These are phyloP conservation scores for Umbilicaria muhlenbergii DNA, from an alignment of 495 filamentous ascomycete genomes.

Conservation along the genomic window DNA sequence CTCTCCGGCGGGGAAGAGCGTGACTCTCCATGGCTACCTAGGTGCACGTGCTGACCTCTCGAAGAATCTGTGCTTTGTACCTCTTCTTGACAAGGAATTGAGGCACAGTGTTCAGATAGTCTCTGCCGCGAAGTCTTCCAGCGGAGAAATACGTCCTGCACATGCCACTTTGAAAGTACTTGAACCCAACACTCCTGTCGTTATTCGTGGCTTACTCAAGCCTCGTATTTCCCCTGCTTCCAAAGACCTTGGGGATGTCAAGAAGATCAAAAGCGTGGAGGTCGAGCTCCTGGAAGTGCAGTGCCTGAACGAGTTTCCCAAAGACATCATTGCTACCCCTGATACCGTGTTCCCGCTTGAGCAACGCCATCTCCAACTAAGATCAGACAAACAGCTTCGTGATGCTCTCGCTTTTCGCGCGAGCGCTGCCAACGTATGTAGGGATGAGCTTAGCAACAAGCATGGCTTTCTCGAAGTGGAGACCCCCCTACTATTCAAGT, in stretches of 20 bases:
- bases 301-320: slow-evolving; percentile 59
- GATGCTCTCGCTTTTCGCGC: slow-evolving; percentile 46
- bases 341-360: slow-evolving; percentile 56
- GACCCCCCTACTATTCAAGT: slow-evolving; percentile 91
- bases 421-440: slow-evolving; percentile 31
- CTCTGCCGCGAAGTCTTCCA: slow-evolving; percentile 24
- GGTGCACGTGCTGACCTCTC: slow-evolving; percentile 43
- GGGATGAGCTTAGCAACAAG: slow-evolving; percentile 30
- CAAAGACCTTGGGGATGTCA: slow-evolving; percentile 8
- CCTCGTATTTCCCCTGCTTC: slow-evolving; percentile 15
- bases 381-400: slow-evolving; percentile 46
- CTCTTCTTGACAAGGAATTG: slow-evolving; percentile 36
- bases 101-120: slow-evolving; percentile 35
- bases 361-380: slow-evolving; percentile 71
- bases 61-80: slow-evolving; percentile 53
- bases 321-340: slow-evolving; percentile 55
- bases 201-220: slow-evolving; percentile 32
- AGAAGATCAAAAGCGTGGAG: slow-evolving; percentile 34
- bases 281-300: slow-evolving; percentile 47
- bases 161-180: slow-evolving; percentile 32
- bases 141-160: slow-evolving; percentile 12
- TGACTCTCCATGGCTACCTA: slow-evolving; percentile 61
- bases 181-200: slow-evolving; percentile 35
- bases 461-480: slow-evolving; percentile 64
- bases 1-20: slow-evolving; percentile 24